These are phyloP conservation scores for Zymoseptoria brevis DNA, from an alignment of 2,329 filamentous ascomycete species.

Conservation along the genomic window DNA sequence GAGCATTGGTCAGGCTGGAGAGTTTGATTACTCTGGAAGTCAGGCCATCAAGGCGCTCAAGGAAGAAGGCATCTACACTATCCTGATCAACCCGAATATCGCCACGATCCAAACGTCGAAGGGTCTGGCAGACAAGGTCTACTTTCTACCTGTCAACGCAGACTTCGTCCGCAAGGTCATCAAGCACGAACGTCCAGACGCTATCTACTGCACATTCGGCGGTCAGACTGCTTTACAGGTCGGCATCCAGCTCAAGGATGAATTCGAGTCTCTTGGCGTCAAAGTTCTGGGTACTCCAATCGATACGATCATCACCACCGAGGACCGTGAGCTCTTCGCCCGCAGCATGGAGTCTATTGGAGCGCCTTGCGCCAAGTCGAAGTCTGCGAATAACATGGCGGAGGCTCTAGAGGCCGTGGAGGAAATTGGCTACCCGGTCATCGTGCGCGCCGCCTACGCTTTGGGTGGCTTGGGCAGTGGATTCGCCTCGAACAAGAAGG, in stretches of 20 bases:
- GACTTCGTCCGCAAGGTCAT: conserved; percentile 98
- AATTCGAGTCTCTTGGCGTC: conserved; percentile 86
- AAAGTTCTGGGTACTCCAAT: conserved; percentile 94
- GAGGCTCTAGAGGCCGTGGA: conserved; percentile 85
- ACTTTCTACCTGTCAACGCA: conserved; percentile 93
- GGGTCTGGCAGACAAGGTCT: conserved; percentile 95
- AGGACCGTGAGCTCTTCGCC: conserved; percentile 94
- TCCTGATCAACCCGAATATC: conserved; percentile 98
- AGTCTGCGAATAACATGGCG: conserved; percentile 78
- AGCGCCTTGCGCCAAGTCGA: conserved; percentile 96
- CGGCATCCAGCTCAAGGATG: conserved; percentile 94
- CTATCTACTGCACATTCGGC: conserved; percentile 96
- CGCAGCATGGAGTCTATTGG: conserved; percentile 97
- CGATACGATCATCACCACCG: conserved; percentile 95
- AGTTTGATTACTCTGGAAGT: conserved; percentile 97
- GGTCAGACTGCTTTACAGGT: conserved; percentile 95
- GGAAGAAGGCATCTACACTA: conserved; percentile 95
- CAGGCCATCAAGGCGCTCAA: conserved; percentile 98
- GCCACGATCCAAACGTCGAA: conserved; percentile 98
- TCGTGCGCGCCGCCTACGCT: conserved; percentile 92
- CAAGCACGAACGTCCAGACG: conserved; percentile 84
- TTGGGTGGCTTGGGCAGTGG: conserved; percentile 91
- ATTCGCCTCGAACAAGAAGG: conserved; percentile 79
- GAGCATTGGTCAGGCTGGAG: conserved; percentile 94
- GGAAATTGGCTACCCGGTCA: conserved; percentile 90